Base-by-base conservation (phyloP, 768 basidiomycete species). In the Boletus sp. region DNA sequence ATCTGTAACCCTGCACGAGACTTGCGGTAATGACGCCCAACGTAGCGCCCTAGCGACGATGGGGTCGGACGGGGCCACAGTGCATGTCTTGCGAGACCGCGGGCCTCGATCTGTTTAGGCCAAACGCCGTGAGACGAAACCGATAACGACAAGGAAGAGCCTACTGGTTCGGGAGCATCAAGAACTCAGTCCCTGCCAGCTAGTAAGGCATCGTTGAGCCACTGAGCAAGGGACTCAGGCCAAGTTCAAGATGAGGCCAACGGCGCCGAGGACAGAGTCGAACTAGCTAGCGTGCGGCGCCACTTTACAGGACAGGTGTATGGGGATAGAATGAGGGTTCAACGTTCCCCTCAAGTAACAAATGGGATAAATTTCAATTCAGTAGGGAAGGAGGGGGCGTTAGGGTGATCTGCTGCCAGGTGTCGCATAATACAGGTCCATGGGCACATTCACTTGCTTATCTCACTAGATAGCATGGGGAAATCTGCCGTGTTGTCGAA, bases 251-350 rank as follows among this genome's bases (percentile, higher is more conserved):
- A 81, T 91, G 59, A 92, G 79, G 57, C 91, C 91, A 50, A 94
- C 73, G 92, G 76, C 54, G 92, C 91, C 33, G 90, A 89, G 15
- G 89, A 88, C 58, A 92, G 83, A 66, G 93, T 86, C 56, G 89
- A 87, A 60, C 89, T 89, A 61, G 90, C 87, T 72, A 92, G 80
- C 58, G 87, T 87, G 65, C 87, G 84, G 58, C 90, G 88, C 67
- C 86, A 85, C 78, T 92, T 93, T 63, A 83, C 76, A 47, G 90
- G 86, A 30, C n/a, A n/a, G n/a, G n/a, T n/a, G n/a, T n/a, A n/a
- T n/a, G n/a, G n/a, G n/a, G n/a, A n/a, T n/a, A n/a, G n/a, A n/a
- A n/a, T n/a, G n/a, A n/a, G n/a, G n/a, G n/a, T n/a, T n/a, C n/a
- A n/a, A n/a, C n/a, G n/a, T n/a, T n/a, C n/a, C n/a, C n/a, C n/a